Evolutionary conservation across 1,139 yeast genomes (phyloP), one percentile per base, ranked within the genome.

Genomic region (Suhomyces wounanorum): DNA sequence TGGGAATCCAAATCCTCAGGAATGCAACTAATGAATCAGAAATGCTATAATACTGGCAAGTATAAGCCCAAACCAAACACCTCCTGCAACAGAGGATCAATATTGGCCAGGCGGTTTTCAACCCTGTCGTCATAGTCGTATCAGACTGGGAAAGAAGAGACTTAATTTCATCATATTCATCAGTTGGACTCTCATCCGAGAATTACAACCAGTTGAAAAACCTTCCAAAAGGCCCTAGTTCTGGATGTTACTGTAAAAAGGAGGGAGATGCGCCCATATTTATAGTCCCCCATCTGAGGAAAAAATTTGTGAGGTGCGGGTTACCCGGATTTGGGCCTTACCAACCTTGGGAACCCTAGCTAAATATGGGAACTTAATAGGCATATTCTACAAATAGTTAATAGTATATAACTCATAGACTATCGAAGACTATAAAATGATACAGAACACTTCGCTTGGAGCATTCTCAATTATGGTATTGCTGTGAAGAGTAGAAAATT

Each of bases 51-150:
- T 85, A 85, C 92, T 85, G 92, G 92, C 92, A 84, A 85, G 92
- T 85, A 85, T 79, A 84, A 85, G 81, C 76, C 59, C 55, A 68
- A 56, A 63, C 57, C 63, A 63, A 64, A 64, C 66, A 62, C 70
- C 70, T 63, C 72, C 69, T 62, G 71, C 70, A 67, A 68, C 65
- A 65, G 69, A 58, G 68, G 66, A 57, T 64, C 61, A 63, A 62
- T 62, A 61, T 62, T 64, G 65, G 60, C 60, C 60, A 69, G 72
- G 80, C 87, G 72, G 74, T 83, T 84, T 75, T 82, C 83, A 78
- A 69, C 82, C 85, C 84, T 84, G 86, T 85, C 90, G 85, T 84
- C 92, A 85, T 81, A 82, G 89, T 85, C 92, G 90, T 81, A 70
- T 82, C 87, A 80, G 89, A 79, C 84, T 79, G 83, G 87, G 89